Evolutionary conservation across 1,284 basidiomycete species (phyloP), one percentile per base, ranked within the genome.

Genomic region (Ceraceosorus guamensis): DNA sequence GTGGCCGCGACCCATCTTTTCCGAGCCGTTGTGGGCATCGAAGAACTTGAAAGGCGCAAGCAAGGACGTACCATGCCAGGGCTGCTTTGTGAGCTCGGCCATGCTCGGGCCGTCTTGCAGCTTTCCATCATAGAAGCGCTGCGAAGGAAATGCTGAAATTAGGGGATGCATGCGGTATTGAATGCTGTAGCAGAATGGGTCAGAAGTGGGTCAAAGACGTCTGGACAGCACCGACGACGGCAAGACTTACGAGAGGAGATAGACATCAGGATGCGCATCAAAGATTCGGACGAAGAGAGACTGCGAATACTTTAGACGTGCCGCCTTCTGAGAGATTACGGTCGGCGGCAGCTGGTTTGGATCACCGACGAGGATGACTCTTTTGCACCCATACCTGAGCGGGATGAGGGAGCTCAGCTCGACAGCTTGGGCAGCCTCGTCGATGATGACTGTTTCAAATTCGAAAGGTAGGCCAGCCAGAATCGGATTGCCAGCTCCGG

Each of bases 121-220:
- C 48, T 83, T 82, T 4, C 85, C 84, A 52, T 86, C 79, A 76
- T 99, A 99, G 79, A 99, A 99, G 0, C 92, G 79, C 52, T 81
- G 82, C 61, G 91, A 96, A 0, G 95, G 95, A 33, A 98, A 83
- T 50, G 80, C 80, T 63, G 90, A 93, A 74, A 99, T 98, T 58
- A 88, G 85, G 1, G 95, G 93, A 76, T 99, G 92, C 95, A 99
- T 99, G 73, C 95, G 93, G 76, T 99, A 99, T 79, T 98, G 95
- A 48, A 98, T 98, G 66, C 89, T 91, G 60, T n/a, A n/a, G n/a
- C n/a, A n/a, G n/a, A n/a, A n/a, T n/a, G n/a, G n/a, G n/a, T n/a
- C n/a, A n/a, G n/a, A n/a, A n/a, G n/a, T n/a, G n/a, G n/a, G n/a
- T n/a, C n/a, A n/a, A n/a, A n/a, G n/a, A n/a, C n/a, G n/a, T n/a